These are phyloP conservation scores for Rusavskia elegans DNA, from an alignment of 495 filamentous ascomycete species.

Conservation along the genomic window DNA sequence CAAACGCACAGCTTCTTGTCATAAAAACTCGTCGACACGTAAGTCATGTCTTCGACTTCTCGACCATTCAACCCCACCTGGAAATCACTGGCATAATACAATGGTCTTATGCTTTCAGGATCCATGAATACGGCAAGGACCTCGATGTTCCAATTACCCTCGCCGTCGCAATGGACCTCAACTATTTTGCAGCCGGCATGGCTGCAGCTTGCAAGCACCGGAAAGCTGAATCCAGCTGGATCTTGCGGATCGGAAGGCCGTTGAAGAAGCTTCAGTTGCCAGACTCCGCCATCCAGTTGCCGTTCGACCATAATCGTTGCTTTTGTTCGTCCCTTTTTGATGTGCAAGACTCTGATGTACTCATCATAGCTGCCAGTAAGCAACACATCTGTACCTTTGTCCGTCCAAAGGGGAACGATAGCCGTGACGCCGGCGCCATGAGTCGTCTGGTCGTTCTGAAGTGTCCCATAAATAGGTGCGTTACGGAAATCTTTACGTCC, in stretches of 20 bases:
- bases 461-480: neutral
- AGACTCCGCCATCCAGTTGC: constrained; percentile 73
- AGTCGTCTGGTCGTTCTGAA: constrained; percentile 25
- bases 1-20: constrained; percentile 72
- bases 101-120: constrained; percentile 56
- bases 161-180: constrained; percentile 22
- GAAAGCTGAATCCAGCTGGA: constrained; percentile 18
- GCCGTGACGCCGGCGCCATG: constrained; percentile 81
- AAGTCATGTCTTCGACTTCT: constrained; percentile 18
- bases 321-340: constrained; percentile 16
- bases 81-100: constrained; percentile 79
- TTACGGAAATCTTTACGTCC: neutral
- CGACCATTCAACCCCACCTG: constrained; percentile 19
- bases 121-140: constrained; percentile 64
- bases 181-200: constrained; percentile 67
- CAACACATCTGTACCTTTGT: constrained; percentile 34
- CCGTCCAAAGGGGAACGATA: constrained; percentile 43
- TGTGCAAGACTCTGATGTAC: constrained; percentile 49
- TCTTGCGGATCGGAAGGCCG: neutral
- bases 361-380: constrained; percentile 93
- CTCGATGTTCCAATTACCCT: constrained; percentile 41
- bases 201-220: constrained; percentile 84
- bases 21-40: constrained; percentile 82
- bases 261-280: constrained; percentile 52
- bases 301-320: constrained; percentile 41